Evolutionary conservation across 2,329 filamentous ascomycete species (phyloP).

Genomic region (Delphinella strobiligena): DNA sequence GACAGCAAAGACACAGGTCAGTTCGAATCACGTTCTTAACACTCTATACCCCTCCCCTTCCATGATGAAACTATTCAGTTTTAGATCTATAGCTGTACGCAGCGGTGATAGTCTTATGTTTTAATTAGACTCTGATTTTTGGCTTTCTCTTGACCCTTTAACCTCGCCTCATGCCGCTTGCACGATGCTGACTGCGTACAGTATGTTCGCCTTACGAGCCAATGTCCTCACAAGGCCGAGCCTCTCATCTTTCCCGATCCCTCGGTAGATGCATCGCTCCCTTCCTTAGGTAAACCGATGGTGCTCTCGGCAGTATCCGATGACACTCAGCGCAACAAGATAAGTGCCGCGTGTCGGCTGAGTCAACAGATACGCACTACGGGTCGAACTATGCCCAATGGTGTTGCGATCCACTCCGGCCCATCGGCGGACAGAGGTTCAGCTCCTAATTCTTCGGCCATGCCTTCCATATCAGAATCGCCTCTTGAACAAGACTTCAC

Average conservation of each 20-base stretch:
- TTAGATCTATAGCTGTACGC: constrained; percentile 39
- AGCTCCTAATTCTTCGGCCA: constrained; percentile 21
- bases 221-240: constrained; percentile 3
- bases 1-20: constrained; percentile 38
- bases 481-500: constrained; percentile 80
- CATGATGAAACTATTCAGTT: constrained; percentile 36
- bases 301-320: constrained; percentile 1
- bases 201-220: constrained; percentile 6
- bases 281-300: background rate
- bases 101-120: constrained; percentile 33
- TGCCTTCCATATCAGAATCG: constrained; percentile 27
- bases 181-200: constrained; percentile 5
- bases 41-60: background rate
- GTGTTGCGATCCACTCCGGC: constrained; percentile 29
- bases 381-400: constrained; percentile 23
- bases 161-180: background rate
- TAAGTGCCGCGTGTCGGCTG: constrained; percentile 19
- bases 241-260: constrained; percentile 6
- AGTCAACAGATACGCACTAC: constrained; percentile 20
- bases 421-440: constrained; percentile 21
- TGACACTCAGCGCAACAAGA: constrained; percentile 20
- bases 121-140: constrained; percentile 31
- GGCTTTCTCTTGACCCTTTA: background rate
- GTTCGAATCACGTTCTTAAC: constrained; percentile 11
- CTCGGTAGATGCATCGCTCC: background rate